Conservation (phyloP, 495 filamentous ascomycete species). For the Penicillium turbatum region DNA sequence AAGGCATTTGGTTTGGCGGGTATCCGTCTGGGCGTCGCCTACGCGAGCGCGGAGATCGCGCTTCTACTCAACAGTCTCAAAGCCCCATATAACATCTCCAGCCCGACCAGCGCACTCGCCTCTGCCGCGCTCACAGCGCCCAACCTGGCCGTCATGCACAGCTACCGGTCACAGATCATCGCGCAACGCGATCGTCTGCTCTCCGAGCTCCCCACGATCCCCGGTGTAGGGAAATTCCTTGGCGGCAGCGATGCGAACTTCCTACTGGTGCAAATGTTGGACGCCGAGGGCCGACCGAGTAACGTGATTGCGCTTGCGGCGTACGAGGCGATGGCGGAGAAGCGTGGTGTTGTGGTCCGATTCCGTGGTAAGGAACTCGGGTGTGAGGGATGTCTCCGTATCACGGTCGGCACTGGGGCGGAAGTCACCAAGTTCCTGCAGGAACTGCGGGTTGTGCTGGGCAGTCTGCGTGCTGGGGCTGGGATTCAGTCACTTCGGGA, state of each 20-base stretch:
- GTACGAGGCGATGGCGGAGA: slow-evolving; percentile 83
- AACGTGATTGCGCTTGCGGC: slow-evolving; percentile 72
- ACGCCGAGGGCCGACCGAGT: slow-evolving; percentile 63
- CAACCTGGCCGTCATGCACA: slow-evolving; percentile 67
- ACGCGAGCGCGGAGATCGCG: slow-evolving; percentile 64
- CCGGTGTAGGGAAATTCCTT: slow-evolving; percentile 73
- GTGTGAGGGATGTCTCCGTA: slow-evolving; percentile 80
- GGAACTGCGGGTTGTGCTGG: slow-evolving; percentile 60
- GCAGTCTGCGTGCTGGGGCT: slow-evolving; percentile 34
- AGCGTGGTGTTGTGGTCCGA: slow-evolving; percentile 82
- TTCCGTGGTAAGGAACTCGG: slow-evolving; percentile 91
- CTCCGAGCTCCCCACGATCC: slow-evolving; percentile 65
- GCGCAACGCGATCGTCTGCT: slow-evolving; percentile 73
- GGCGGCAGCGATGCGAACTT: slow-evolving; percentile 86
- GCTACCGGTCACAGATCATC: slow-evolving; percentile 62
- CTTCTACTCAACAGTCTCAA: slow-evolving; percentile 83
- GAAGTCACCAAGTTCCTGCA: slow-evolving; percentile 76
- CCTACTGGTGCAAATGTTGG: slow-evolving; percentile 79
- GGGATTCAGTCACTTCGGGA: slow-evolving; percentile 25
- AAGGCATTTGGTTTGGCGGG: slow-evolving; percentile 96
- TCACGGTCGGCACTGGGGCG: slow-evolving; percentile 86
- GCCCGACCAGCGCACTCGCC: slow-evolving; percentile 78
- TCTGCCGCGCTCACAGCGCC: slow-evolving; percentile 59
- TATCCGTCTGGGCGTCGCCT: slow-evolving; percentile 72
- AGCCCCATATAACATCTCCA: slow-evolving; percentile 91